These are phyloP conservation scores for Lachancea sp. DNA, from an alignment of 805 yeast species.

Conservation along the genomic window DNA sequence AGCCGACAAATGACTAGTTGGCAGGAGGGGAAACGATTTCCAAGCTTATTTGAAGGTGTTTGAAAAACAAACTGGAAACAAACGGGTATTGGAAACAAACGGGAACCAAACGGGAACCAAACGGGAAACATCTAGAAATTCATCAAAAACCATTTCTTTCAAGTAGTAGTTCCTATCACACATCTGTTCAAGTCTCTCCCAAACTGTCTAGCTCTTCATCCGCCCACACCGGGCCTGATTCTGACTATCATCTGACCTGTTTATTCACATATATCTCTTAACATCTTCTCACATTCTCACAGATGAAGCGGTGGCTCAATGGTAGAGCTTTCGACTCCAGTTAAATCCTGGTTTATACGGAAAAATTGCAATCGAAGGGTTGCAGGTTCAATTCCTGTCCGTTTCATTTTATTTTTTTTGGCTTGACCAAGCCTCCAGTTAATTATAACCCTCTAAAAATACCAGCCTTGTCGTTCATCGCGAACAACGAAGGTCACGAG, in stretches of 20 bases:
- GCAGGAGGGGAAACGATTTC: no score
- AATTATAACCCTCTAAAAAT: no score
- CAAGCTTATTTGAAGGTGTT: no score
- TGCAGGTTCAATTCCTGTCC: constrained; percentile 68
- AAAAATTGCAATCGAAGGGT: constrained; percentile 46
- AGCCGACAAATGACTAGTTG: no score
- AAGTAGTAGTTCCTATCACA: no score
- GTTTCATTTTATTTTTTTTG: constrained; percentile 36
- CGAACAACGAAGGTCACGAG: no score
- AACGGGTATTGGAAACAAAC: background rate
- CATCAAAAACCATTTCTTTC: no score
- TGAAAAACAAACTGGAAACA: background rate
- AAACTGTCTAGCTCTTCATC: no score
- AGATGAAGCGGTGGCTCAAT: constrained; percentile 51
- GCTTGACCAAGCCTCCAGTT: no score
- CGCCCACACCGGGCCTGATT: no score
- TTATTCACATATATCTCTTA: background rate
- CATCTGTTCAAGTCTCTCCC: no score
- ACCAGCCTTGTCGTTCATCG: no score
- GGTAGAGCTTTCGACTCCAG: constrained; percentile 58
- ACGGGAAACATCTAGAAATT: background rate
- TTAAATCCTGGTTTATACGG: constrained; percentile 22
- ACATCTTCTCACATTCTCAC: background rate
- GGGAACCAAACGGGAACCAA: constrained; percentile 1
- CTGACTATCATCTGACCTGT: background rate